Conservation (phyloP, 768 basidiomycete genomes). For the Termitomyces sp. region DNA sequence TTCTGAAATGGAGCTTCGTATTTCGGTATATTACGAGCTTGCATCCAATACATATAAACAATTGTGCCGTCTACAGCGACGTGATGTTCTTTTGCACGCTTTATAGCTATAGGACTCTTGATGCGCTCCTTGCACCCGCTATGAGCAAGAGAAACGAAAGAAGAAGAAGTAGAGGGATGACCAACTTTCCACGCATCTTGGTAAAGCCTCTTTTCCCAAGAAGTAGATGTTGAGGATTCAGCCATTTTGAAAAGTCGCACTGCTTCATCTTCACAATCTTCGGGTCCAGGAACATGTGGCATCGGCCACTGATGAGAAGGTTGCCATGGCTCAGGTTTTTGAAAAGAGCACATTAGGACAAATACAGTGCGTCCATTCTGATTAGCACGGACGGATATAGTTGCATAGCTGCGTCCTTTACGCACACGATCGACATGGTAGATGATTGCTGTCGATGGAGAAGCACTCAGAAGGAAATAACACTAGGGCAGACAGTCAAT, state of each 20-base stretch:
- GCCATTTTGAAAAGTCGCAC: slow-evolving; percentile 26
- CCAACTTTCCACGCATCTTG: slow-evolving; percentile 24
- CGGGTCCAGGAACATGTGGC: slow-evolving; percentile 54
- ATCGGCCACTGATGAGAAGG: slow-evolving; percentile 63
- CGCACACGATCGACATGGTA: slow-evolving; percentile 76
- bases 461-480: slow-evolving; percentile 76
- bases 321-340: slow-evolving; percentile 73
- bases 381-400: slow-evolving; percentile 56
- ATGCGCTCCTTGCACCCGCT: slow-evolving; percentile 46
- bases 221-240: slow-evolving; percentile 26
- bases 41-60: slow-evolving; percentile 75
- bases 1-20: slow-evolving; percentile 76
- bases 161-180: neutral
- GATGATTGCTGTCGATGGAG: slow-evolving; percentile 65
- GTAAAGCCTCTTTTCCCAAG: slow-evolving; percentile 26
- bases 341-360: slow-evolving; percentile 77
- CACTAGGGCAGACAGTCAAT: slow-evolving; percentile 38
- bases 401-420: slow-evolving; percentile 69
- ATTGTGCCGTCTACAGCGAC: slow-evolving; percentile 39
- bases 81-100: slow-evolving; percentile 40
- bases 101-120: slow-evolving; percentile 65
- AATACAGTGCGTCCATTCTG: slow-evolving; percentile 44
- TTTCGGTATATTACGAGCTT: slow-evolving; percentile 57
- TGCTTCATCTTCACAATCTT: slow-evolving; percentile 60
- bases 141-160: neutral